Conservation (phyloP, 306 rosid genomes). For the Potentilla sterilis region DNA sequence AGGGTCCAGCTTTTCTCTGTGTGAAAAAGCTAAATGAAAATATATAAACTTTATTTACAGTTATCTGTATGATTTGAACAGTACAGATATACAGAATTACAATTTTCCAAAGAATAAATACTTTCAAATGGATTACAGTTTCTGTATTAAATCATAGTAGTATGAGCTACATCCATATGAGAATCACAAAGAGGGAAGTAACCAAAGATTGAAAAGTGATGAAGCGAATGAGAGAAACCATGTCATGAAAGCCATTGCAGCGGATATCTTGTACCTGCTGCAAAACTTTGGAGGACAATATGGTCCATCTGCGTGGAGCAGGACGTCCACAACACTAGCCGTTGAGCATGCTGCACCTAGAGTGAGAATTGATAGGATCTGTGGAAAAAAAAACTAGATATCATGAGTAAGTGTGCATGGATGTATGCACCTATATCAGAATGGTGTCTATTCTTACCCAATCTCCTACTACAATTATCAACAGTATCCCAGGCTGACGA, state of each 20-base stretch:
- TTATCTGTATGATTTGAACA: conserved; percentile 4
- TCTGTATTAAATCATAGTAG: neutral
- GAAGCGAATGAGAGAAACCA: conserved; percentile 69
- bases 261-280: conserved; percentile 60
- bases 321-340: conserved; percentile 65
- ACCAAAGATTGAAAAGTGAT: conserved; percentile 70
- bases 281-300: conserved; percentile 58
- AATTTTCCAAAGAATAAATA: conserved; percentile 1
- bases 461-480: conserved; percentile 69
- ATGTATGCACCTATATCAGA: conserved; percentile 2
- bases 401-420: neutral
- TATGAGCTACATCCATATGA: neutral
- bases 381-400: conserved; percentile 2
- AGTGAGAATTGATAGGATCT: conserved; percentile 69
- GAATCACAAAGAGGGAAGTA: conserved; percentile 65
- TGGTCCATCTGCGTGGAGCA: conserved; percentile 43
- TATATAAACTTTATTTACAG: neutral
- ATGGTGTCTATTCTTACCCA: conserved; percentile 51
- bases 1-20: neutral
- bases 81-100: neutral
- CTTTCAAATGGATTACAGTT: conserved; percentile 19
- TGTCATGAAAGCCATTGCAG: conserved; percentile 70
- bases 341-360: conserved; percentile 80
- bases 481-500: conserved; percentile 66
- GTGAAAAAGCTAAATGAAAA: no score